Percentiles rank a stretch among this genome's conserved stretches.
These are phyloP conservation scores for Candida oleophila DNA, from an alignment of 805 yeast genomes.

Conservation along the genomic window DNA sequence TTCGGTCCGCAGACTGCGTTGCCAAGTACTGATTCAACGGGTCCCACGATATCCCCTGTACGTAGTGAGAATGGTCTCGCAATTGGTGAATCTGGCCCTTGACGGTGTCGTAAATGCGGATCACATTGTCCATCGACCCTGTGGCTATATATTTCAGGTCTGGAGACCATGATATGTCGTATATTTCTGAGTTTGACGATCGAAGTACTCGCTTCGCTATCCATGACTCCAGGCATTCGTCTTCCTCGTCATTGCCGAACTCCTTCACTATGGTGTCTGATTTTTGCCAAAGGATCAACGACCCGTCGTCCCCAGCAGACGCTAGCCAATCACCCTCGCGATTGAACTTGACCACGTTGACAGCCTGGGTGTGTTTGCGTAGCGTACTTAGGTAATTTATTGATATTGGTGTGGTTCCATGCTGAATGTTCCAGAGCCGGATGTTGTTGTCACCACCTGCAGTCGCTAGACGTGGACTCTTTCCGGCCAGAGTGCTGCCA, in stretches of 20 bases:
- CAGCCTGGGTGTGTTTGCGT: constrained; percentile 90
- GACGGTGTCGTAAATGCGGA: constrained; percentile 56
- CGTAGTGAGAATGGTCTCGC: constrained; percentile 80
- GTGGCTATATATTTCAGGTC: constrained; percentile 72
- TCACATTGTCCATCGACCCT: constrained; percentile 87
- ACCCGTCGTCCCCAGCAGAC: constrained; percentile 94
- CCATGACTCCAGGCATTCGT: constrained; percentile 75
- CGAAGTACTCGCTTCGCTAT: constrained; percentile 56
- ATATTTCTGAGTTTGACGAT: constrained; percentile 70
- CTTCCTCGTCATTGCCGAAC: constrained; percentile 53
- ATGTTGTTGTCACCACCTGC: constrained; percentile 95
- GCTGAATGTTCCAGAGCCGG: constrained; percentile 49
- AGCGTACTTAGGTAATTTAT: constrained; percentile 67
- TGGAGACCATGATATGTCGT: constrained; percentile 94
- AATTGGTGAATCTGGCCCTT: constrained; percentile 61
- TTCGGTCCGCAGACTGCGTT: constrained; percentile 87
- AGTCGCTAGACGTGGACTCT: constrained; percentile 63
- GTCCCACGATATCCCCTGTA: constrained; percentile 97
- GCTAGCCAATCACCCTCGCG: constrained; percentile 72
- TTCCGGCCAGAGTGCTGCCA: constrained; percentile 4
- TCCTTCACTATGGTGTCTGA: constrained; percentile 55
- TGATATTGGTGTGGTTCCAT: constrained; percentile 1
- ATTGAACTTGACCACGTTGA: constrained; percentile 83
- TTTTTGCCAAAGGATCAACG: constrained; percentile 74
- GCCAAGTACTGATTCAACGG: constrained; percentile 76